Evolutionary conservation across 371 early-diverging fungal species (phyloP).

Genomic region (Mucor velutinosus): DNA sequence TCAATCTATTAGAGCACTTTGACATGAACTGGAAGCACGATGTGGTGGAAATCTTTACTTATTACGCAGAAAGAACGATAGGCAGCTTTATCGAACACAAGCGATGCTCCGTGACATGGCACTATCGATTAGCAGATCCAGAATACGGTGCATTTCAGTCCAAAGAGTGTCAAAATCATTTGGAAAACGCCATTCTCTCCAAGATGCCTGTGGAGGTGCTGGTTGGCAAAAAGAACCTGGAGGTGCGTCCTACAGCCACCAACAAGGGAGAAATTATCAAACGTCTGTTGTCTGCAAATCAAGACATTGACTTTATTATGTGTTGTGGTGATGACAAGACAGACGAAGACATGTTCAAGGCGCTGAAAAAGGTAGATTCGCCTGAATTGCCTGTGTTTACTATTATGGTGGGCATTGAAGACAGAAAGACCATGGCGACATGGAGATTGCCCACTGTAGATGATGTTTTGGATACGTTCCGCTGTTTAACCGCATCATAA

Average conservation of each 20-base stretch:
- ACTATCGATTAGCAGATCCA: constrained; percentile 89
- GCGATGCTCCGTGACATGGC: constrained; percentile 85
- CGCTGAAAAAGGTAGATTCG: constrained; percentile 45
- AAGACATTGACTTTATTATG: constrained; percentile 79
- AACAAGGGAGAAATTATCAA: constrained; percentile 96
- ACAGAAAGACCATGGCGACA: constrained; percentile 69
- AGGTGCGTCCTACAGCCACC: constrained; percentile 80
- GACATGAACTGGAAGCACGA: constrained; percentile 89
- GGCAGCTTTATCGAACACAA: constrained; percentile 88
- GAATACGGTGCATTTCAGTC: constrained; percentile 84
- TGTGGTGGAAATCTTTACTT: constrained; percentile 84
- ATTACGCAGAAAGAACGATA: constrained; percentile 89
- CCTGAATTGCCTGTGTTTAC: constrained; percentile 57
- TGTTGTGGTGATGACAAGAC: constrained; percentile 95
- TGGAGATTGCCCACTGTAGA: constrained; percentile 73
- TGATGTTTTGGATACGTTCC: constrained; percentile 30
- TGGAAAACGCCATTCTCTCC: constrained; percentile 84
- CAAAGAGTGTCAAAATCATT: constrained; percentile 90
- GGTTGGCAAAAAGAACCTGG: constrained; percentile 95
- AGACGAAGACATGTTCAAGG: constrained; percentile 93
- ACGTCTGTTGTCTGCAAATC: constrained; percentile 62
- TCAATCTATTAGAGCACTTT: constrained; percentile 76
- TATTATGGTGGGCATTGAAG: constrained; percentile 73
- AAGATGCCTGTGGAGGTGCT: constrained; percentile 93
- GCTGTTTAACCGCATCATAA: background rate